Conservation (phyloP, 352 stramenopile genomes). For the Phytophthora europaea region DNA sequence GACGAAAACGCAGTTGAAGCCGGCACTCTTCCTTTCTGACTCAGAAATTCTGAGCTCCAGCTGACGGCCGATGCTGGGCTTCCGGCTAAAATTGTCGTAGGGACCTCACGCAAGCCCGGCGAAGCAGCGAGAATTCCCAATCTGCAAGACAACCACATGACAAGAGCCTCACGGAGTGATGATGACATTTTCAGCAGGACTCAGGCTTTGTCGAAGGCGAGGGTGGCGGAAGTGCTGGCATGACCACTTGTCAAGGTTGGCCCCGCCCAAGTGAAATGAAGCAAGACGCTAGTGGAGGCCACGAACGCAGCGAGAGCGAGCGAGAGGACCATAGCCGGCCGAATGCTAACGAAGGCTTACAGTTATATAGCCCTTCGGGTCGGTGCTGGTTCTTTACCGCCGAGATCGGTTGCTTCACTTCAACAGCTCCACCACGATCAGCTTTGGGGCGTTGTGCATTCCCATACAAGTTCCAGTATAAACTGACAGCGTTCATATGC, state of each 20-base stretch:
- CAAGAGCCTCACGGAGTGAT: not conserved
- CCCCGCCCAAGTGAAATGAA: not conserved
- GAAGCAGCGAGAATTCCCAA: constrained; percentile 1
- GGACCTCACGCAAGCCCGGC: not conserved
- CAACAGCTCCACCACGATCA: not conserved
- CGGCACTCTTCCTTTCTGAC: not conserved
- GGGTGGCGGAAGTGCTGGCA: not conserved
- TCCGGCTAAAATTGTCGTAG: not conserved
- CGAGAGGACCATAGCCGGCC: not conserved
- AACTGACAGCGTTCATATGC: not conserved
- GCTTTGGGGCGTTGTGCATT: not conserved
- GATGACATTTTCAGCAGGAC: not conserved
- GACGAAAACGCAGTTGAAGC: not conserved
- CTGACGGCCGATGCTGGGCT: not conserved
- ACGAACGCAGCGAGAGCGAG: not conserved
- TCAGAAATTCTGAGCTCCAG: too few relatives aligned
- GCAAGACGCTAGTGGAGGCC: not conserved
- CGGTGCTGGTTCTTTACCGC: not conserved
- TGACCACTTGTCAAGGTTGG: not conserved
- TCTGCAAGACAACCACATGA: not conserved
- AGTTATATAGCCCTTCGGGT: not conserved
- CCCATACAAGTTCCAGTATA: not conserved
- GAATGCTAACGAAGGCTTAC: not conserved
- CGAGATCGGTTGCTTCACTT: not conserved
- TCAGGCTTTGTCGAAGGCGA: not conserved